Conservation (phyloP, 129 eudicot genomes). For the Mikania micrantha region DNA sequence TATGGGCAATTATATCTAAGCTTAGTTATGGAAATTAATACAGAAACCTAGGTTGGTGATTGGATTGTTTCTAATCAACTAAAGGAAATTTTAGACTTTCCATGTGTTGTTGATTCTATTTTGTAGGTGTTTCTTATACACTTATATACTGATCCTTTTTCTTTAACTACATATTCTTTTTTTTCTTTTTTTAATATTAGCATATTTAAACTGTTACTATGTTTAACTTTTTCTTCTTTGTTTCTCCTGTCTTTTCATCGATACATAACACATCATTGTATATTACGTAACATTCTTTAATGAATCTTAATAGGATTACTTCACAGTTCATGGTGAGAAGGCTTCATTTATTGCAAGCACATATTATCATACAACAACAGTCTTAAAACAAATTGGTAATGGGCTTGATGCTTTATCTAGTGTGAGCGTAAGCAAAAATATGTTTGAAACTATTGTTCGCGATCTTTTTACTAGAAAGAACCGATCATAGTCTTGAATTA, state of each 20-base stretch:
- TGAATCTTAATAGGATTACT: slow-evolving; percentile 59
- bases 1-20: background rate
- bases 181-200: background rate
- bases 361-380: slow-evolving; percentile 88
- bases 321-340: slow-evolving; percentile 83
- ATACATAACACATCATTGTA: background rate
- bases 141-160: too few relatives aligned
- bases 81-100: background rate
- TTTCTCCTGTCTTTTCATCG: background rate
- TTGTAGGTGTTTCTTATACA: background rate
- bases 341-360: slow-evolving; percentile 84
- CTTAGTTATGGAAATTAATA: background rate
- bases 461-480: slow-evolving; percentile 91
- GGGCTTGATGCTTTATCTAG: slow-evolving; percentile 76
- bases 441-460: slow-evolving; percentile 87
- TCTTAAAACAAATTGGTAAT: slow-evolving; percentile 74
- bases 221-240: background rate
- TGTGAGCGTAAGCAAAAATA: slow-evolving; percentile 74
- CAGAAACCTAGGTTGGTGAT: background rate
- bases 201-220: background rate
- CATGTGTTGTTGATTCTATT: background rate
- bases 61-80: background rate
- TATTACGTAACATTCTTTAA: background rate
- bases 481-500: slow-evolving; percentile 77
- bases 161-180: background rate